Evolutionary conservation across 2,329 filamentous ascomycete genomes (phyloP), one percentile per base, ranked within the genome.

Genomic region (Xylaria sp.): DNA sequence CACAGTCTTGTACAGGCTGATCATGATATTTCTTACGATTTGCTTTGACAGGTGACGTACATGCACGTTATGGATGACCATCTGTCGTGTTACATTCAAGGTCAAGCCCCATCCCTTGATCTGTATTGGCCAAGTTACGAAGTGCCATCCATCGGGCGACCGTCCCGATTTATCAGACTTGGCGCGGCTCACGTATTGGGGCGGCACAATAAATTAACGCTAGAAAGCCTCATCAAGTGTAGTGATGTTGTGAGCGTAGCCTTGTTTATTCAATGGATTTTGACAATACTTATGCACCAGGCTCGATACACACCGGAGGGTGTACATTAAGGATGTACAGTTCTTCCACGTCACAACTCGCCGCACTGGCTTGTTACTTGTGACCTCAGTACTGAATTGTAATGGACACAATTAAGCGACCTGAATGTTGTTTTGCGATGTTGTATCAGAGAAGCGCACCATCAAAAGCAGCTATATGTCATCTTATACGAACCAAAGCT

Each of bases 31-130:
- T 58, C 20, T 20, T 54, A n/a, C 28, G 3, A 9, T 40, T 23
- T 17, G n/a, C 13, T 26, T 38, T 31, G 48, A 64, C 20, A 49
- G 17, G 49, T 38, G n/a, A 49, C 11, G 49, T 48, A 26, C 46
- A 42, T 26, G 20, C 54, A 23, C 36, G 6, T 63, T 11, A 53
- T 53, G 17, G n/a, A n/a, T 15, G 6, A 10, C 61, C 20, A 53
- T 51, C 61, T 49, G 26, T 28, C 65, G 33, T 57, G 53, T 64
- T 36, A 20, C 49, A 59, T 51, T 15, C 13, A 15, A 54, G 28
- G 48, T 57, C 48, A 26, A 23, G 44, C 23, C 57, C 46, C 40
- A 49, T 33, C 10, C 23, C 13, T 10, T 33, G 1, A 40, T 42
- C 44, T 13, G 40, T 46, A 59, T 59, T 59, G 56, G 56, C 26